A percentile compares a stretch with the other conserved stretches of the same genome.
These are phyloP conservation scores for Kazachstania taianensis DNA, from an alignment of 805 yeast species.

Conservation along the genomic window DNA sequence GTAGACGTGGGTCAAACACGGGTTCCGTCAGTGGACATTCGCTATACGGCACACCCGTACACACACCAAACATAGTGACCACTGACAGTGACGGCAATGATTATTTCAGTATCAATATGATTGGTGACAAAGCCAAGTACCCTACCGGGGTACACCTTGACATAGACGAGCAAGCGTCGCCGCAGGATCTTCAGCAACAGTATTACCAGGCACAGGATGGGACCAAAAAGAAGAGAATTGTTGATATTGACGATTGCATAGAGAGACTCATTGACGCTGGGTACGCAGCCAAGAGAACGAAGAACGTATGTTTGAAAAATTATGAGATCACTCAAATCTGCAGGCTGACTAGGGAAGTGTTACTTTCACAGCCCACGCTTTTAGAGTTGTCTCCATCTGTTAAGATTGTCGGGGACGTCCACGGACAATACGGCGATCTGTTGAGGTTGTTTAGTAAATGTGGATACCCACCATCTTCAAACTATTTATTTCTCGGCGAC, in stretches of 20 bases:
- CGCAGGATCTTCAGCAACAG: too few relatives aligned
- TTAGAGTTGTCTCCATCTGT: conserved; percentile 76
- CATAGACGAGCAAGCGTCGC: too few relatives aligned
- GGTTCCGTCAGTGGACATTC: conserved; percentile 3
- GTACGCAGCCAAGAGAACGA: conserved; percentile 85
- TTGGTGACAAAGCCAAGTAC: conserved; percentile 1
- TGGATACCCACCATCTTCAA: conserved; percentile 92
- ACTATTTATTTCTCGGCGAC: conserved; percentile 87
- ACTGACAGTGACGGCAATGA: conserved; percentile 2
- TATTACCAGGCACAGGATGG: too few relatives aligned
- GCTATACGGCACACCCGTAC: conserved; percentile 5
- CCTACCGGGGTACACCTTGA: conserved; percentile 1
- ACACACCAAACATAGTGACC: conserved; percentile 5
- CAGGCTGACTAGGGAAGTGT: conserved; percentile 76
- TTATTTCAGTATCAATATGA: conserved; percentile 4
- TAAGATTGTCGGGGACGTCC: conserved; percentile 83
- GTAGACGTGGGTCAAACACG: conserved; percentile 5
- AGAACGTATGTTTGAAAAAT: conserved; percentile 75
- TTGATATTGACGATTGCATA: conserved; percentile 77
- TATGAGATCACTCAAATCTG: conserved; percentile 80
- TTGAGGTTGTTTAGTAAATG: conserved; percentile 85
- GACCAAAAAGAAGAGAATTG: conserved; percentile 16
- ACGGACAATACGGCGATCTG: conserved; percentile 89
- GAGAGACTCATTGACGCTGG: conserved; percentile 91
- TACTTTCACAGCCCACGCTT: conserved; percentile 79